Evolutionary conservation across 768 basidiomycete species (phyloP).

Genomic region (Gelatoporia subvermispora): DNA sequence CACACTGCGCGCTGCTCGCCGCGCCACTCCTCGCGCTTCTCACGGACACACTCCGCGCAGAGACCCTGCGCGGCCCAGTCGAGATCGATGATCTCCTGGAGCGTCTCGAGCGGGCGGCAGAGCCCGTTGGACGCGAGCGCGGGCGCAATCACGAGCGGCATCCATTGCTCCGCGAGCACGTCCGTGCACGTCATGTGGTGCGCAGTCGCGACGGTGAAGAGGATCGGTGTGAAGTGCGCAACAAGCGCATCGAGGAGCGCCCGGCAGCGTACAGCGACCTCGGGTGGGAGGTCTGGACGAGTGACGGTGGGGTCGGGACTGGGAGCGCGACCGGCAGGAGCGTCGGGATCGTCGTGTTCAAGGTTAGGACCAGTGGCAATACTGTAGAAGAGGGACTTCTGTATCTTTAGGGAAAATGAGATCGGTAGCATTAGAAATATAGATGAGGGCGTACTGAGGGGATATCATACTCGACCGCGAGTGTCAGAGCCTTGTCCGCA

Average conservation of each 20-base stretch:
- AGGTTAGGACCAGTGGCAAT: conserved; percentile 57
- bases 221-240: conserved; percentile 62
- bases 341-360: conserved; percentile 33
- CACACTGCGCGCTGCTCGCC: conserved; percentile 56
- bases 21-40: conserved; percentile 64
- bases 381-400: conserved; percentile 61
- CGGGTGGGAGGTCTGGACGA: conserved; percentile 15
- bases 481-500: conserved; percentile 46
- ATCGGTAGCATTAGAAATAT: background rate
- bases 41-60: conserved; percentile 51
- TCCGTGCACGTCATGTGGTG: conserved; percentile 73
- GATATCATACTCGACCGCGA: conserved; percentile 46
- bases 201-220: conserved; percentile 69
- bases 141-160: conserved; percentile 62
- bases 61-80: conserved; percentile 58
- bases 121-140: conserved; percentile 59
- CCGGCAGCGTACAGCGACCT: conserved; percentile 24
- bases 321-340: conserved; percentile 4
- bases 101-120: conserved; percentile 67
- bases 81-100: conserved; percentile 49
- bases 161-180: conserved; percentile 67
- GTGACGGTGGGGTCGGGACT: background rate
- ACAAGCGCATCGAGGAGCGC: conserved; percentile 38
- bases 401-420: conserved; percentile 34
- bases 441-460: conserved; percentile 37